phyloP scores from a whole-genome alignment of 257 asterid species.

The Catharanthus roseus region DNA sequence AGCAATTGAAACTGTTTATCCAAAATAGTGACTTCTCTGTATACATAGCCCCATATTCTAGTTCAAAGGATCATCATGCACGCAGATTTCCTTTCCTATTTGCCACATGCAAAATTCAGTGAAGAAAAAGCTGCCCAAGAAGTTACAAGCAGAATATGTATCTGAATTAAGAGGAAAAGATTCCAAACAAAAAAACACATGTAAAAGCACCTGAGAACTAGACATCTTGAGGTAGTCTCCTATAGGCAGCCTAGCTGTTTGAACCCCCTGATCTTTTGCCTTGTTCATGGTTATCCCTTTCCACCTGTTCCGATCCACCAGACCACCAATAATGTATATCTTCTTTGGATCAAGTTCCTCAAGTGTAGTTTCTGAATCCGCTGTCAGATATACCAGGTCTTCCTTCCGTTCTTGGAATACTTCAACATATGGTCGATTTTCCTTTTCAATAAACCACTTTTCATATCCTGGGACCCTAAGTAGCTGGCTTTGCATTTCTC shows the following conservation, averaged over 20 bases:
- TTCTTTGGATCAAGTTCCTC: constrained; percentile 77
- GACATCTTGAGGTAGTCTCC: constrained; percentile 87
- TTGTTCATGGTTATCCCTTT: constrained; percentile 90
- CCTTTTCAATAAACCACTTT: constrained; percentile 86
- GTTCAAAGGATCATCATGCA: not conserved
- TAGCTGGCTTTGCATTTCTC: constrained; percentile 75
- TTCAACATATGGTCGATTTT: constrained; percentile 58
- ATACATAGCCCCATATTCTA: not conserved
- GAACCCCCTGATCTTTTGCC: constrained; percentile 84
- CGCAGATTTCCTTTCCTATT: not conserved
- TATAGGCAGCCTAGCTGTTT: constrained; percentile 91
- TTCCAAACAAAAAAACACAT: constrained; percentile 1
- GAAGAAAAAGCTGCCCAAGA: not conserved
- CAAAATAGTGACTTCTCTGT: not conserved
- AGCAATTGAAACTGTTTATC: not conserved
- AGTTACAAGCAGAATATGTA: not conserved
- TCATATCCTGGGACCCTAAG: constrained; percentile 75
- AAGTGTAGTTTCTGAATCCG: constrained; percentile 72
- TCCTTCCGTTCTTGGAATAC: constrained; percentile 67
- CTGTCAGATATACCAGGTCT: constrained; percentile 81
- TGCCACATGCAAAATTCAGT: not conserved
- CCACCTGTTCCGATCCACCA: constrained; percentile 97
- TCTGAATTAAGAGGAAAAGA: no score
- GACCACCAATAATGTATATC: constrained; percentile 82
- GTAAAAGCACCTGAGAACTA: constrained; percentile 75